These are phyloP conservation scores for Juglanconis juglandina DNA, from an alignment of 2,329 filamentous ascomycete genomes.

Conservation along the genomic window DNA sequence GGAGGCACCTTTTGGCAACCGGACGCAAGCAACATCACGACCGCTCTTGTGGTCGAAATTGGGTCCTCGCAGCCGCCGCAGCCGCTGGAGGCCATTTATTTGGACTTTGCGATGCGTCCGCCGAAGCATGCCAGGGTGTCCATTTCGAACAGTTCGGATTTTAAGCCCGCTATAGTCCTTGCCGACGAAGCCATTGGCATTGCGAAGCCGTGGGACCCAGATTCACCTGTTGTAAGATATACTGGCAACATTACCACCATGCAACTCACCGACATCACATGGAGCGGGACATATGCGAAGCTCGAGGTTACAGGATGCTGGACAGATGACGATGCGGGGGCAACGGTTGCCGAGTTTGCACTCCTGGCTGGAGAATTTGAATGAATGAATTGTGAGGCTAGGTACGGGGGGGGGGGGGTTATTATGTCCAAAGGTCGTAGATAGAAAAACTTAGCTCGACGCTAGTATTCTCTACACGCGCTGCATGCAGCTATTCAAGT, in stretches of 20 bases:
- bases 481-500: too few species aligned
- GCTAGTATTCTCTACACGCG: too few species aligned
- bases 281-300: slow-evolving; percentile 14
- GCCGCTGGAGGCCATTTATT: slow-evolving; percentile 5
- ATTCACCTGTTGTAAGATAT: slow-evolving; percentile 12
- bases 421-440: too few species aligned
- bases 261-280: neutral
- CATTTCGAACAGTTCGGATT: slow-evolving; percentile 12
- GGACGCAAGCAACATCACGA: slow-evolving; percentile 42
- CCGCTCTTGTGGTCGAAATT: slow-evolving; percentile 55
- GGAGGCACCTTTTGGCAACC: slow-evolving; percentile 65
- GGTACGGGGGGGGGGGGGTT: neutral
- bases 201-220: slow-evolving; percentile 19
- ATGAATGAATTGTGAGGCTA: neutral
- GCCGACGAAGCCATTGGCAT: slow-evolving; percentile 19
- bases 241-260: slow-evolving; percentile 11
- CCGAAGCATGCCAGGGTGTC: slow-evolving; percentile 18
- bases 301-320: slow-evolving; percentile 8
- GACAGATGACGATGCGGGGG: slow-evolving; percentile 5
- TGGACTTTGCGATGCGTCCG: slow-evolving; percentile 17
- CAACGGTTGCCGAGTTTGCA: slow-evolving; percentile 10
- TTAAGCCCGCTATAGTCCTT: slow-evolving; percentile 14
- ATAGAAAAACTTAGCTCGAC: too few species aligned
- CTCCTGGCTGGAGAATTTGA: neutral
- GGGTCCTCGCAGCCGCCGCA: slow-evolving; percentile 2